Evolutionary conservation across 768 basidiomycete species (phyloP), one percentile per base, ranked within the genome.

Genomic region (Dacryopinax primogenitus): DNA sequence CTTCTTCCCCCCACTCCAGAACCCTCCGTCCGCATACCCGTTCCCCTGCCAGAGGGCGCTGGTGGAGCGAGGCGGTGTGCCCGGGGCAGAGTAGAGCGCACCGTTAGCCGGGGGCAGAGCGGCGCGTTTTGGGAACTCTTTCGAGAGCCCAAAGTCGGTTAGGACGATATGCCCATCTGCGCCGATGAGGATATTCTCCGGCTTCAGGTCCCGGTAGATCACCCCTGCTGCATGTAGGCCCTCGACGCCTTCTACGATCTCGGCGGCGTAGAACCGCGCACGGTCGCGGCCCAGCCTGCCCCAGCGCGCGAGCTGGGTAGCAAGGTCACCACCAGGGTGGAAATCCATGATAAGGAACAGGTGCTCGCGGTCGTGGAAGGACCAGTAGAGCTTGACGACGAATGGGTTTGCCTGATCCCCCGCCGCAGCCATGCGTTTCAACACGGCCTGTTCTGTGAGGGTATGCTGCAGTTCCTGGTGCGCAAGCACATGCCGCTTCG

Each of bases 271-370:
- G 78, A 99, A 99, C 21, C 96, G 82, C 26, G 95, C 92, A 34
- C 96, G 85, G 71, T 96, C 92, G 21, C 91, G 84, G 1, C 96
- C 96, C 4, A 99, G 78, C 45, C 91, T 83, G 15, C 95, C 93
- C 90, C 93, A 94, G 37, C 94, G 84, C 45, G 93, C 92, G 67
- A 99, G 86, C 75, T 98, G 96, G 30, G 96, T 98, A 12, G 95
- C 96, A 39, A 99, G 82, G 74, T 99, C 96, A 64, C 96, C 93
- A 39, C 93, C 93, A 66, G 91, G 89, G 72, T 95, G 92, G 77
- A 94, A 95, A 76, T 96, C 92, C 88, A 99, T 94, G 45, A 97
- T 92, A 72, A 99, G 83, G 77, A 94, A 98, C 68, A 98, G 77
- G 73, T 96, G 95, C 74, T 97, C 92, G 77, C 90, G 89, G 77